These are phyloP conservation scores for Parasarocladium wereldwijsianum DNA, from an alignment of 2,329 filamentous ascomycete genomes.

Conservation along the genomic window DNA sequence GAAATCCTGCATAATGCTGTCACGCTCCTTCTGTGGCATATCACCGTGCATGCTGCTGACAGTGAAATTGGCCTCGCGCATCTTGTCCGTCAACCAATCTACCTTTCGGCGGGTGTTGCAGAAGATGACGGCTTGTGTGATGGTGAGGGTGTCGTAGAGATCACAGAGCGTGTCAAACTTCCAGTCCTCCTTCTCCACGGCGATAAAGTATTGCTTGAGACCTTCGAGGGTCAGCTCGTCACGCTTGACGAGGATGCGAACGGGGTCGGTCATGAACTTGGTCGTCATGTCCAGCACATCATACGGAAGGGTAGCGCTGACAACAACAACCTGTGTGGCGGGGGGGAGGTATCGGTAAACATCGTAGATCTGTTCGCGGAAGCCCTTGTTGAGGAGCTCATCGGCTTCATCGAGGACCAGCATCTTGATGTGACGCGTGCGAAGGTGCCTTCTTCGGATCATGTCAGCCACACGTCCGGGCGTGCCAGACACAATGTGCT, in stretches of 20 bases:
- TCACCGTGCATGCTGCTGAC: slow-evolving; percentile 98
- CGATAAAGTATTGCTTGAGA: slow-evolving; percentile 98
- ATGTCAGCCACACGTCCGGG: slow-evolving; percentile 75
- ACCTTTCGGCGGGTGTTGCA: slow-evolving; percentile 99
- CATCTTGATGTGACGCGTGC: slow-evolving; percentile 51
- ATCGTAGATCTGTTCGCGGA: slow-evolving; percentile 97
- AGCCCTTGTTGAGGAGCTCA: slow-evolving; percentile 73
- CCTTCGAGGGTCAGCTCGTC: slow-evolving; percentile 96
- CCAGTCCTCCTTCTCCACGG: slow-evolving; percentile 99
- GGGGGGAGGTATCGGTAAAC: slow-evolving; percentile 95
- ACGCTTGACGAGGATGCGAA: slow-evolving; percentile 94
- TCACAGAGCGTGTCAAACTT: slow-evolving; percentile 98
- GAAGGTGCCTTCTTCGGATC: slow-evolving; percentile 42
- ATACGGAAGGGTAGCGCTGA: slow-evolving; percentile 91
- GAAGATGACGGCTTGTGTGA: slow-evolving; percentile 98
- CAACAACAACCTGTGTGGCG: slow-evolving; percentile 94
- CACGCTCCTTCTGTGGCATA: slow-evolving; percentile 96
- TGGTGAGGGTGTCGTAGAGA: slow-evolving; percentile 95
- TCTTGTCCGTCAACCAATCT: slow-evolving; percentile 98
- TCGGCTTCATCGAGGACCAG: slow-evolving; percentile 47
- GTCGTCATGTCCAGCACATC: slow-evolving; percentile 98
- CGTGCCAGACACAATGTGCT: slow-evolving; percentile 94
- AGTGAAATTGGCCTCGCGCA: slow-evolving; percentile 97
- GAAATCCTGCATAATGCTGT: slow-evolving; percentile 99
- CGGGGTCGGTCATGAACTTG: slow-evolving; percentile 98